Base-by-base conservation (phyloP, 2,329 filamentous ascomycete species). In the Didymella segeticola region DNA sequence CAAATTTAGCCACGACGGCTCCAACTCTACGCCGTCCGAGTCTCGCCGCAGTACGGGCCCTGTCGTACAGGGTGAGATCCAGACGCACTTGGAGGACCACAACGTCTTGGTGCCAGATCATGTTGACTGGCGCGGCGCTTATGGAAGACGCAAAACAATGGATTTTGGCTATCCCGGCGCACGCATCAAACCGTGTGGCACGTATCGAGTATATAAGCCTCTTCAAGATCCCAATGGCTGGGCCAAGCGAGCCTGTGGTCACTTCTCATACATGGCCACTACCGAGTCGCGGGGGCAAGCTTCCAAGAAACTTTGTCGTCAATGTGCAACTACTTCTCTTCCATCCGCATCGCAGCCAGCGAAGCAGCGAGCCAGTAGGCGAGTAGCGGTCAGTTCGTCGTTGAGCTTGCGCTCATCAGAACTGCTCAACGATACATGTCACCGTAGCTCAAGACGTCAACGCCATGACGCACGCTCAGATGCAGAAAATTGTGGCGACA, bases 161-260 rank as follows among this genome's bases (percentile, higher is more conserved):
- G 69, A 74, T 38, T 73, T 74, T 42, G 68, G 70, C 20, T 74
- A 62, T 37, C 70, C 67, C 27, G 68, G 70, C 33, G 70, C 70
- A 45, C 62, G 61, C 17, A 67, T 70, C 46, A 71, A 66, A 29
- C 57, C 59, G 29, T 36, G 48, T 29, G 31, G 55, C 27, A 57
- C 61, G 8, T 56, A 47, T 31, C 42, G 47, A 30, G 43, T 50
- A 10, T 55, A 42, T 15, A 57, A 53, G 22, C 58, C 60, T n/a
- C 47, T 67, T 3, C 50, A 59, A 41, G 58, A 67, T 36, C 65
- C 67, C 19, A 50, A 53, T 3, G 60, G 57, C n/a, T 72, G 66
- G 67, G 47, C 47, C 25, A 71, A 68, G 47, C 64, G 67, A 19
- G 57, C 55, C 17, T 72, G 69, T 42, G 69, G 69, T n/a, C 66